phyloP scores from a whole-genome alignment of 2,329 filamentous ascomycete species.

The Lomentospora prolificans region DNA sequence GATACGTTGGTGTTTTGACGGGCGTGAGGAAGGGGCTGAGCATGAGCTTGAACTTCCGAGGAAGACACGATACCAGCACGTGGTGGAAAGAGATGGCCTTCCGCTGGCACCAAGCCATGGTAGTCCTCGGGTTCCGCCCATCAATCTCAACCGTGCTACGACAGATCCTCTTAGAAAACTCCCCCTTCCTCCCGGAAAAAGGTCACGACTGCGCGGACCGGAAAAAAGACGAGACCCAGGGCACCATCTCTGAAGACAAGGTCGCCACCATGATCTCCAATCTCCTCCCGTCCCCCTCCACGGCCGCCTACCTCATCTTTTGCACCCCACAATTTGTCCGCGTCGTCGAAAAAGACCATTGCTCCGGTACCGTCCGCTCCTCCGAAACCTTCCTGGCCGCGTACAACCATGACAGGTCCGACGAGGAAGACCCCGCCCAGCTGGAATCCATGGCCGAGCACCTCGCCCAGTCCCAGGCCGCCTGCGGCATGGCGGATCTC shows the following conservation, averaged over 20 bases:
- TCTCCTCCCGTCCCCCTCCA: conserved; percentile 15
- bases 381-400: conserved; percentile 17
- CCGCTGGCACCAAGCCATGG: conserved; percentile 19
- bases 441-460: conserved; percentile 11
- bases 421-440: conserved; percentile 14
- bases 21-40: conserved; percentile 35
- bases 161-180: conserved; percentile 12
- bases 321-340: conserved; percentile 16
- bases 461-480: conserved; percentile 1
- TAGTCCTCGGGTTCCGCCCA: conserved; percentile 15
- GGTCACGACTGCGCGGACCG: background rate
- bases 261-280: conserved; percentile 10
- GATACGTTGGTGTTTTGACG: conserved; percentile 39
- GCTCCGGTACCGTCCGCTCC: conserved; percentile 12
- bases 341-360: conserved; percentile 20
- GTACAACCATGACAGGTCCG: conserved; percentile 18
- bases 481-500: conserved; percentile 16
- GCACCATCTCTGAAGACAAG: background rate
- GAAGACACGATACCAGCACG: conserved; percentile 19
- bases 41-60: conserved; percentile 36
- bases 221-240: background rate
- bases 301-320: conserved; percentile 21
- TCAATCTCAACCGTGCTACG: conserved; percentile 19
- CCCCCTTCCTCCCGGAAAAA: background rate
- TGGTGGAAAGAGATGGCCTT: conserved; percentile 14